A percentile compares a stretch with the other conserved stretches of the same genome.
Conservation (phyloP, 345 rosid genomes). For the Moringa oleifera region DNA sequence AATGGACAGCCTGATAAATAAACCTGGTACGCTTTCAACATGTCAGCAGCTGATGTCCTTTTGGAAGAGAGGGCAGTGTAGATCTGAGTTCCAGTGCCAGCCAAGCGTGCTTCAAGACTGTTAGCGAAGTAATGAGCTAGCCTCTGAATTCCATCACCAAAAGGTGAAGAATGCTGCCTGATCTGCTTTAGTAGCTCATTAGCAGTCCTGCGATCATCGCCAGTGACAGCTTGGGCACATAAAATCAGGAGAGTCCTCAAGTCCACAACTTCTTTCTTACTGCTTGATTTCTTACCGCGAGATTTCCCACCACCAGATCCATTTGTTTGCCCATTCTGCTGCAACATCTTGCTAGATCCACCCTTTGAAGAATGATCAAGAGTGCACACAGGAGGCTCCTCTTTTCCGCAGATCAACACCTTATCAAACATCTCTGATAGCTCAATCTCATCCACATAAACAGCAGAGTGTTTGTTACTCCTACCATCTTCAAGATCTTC, state of each 20-base stretch:
- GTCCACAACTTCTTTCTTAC: slow-evolving; percentile 55
- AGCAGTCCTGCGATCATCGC: slow-evolving; percentile 59
- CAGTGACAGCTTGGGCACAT: slow-evolving; percentile 77
- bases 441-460: slow-evolving; percentile 34
- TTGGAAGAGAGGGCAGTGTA: slow-evolving; percentile 35
- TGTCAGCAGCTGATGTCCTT: slow-evolving; percentile 47
- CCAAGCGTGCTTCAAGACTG: slow-evolving; percentile 75
- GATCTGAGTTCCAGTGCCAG: slow-evolving; percentile 52
- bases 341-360: neutral
- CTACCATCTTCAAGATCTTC: slow-evolving; percentile 42
- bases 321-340: slow-evolving; percentile 25
- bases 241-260: slow-evolving; percentile 59
- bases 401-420: slow-evolving; percentile 28
- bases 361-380: slow-evolving; percentile 1
- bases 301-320: slow-evolving; percentile 31
- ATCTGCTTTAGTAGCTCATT: slow-evolving; percentile 65
- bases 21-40: slow-evolving; percentile 58
- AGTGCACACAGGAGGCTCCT: slow-evolving; percentile 6
- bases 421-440: slow-evolving; percentile 69
- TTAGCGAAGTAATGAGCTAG: slow-evolving; percentile 76
- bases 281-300: slow-evolving; percentile 33
- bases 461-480: slow-evolving; percentile 54
- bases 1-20: slow-evolving; percentile 53
- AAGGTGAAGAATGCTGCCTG: slow-evolving; percentile 58
- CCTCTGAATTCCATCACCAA: slow-evolving; percentile 68